Evolutionary conservation across 2,329 filamentous ascomycete species (phyloP).

Genomic region (Fusarium illudens): DNA sequence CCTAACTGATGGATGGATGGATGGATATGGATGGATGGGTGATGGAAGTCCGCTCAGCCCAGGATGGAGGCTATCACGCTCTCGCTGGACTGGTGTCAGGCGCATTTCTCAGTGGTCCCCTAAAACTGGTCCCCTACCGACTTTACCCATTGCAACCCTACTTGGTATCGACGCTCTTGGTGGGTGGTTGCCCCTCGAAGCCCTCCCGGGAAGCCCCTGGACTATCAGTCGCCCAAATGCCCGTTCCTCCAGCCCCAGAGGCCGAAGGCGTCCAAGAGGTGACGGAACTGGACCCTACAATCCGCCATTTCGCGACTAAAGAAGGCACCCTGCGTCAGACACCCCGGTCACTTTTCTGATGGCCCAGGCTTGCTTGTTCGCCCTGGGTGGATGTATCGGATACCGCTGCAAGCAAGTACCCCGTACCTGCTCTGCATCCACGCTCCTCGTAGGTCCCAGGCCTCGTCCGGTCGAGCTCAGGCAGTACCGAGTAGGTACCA

Average conservation of each 20-base stretch:
- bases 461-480: neutral
- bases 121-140: slow-evolving; percentile 26
- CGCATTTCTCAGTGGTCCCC: slow-evolving; percentile 30
- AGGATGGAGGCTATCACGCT: slow-evolving; percentile 7
- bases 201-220: slow-evolving; percentile 32
- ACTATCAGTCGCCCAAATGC: slow-evolving; percentile 17
- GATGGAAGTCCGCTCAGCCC: neutral
- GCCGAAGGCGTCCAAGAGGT: slow-evolving; percentile 18
- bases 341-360: slow-evolving; percentile 17
- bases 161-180: slow-evolving; percentile 6
- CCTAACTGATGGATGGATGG: neutral
- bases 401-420: slow-evolving; percentile 24
- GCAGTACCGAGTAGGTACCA: neutral
- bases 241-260: slow-evolving; percentile 21
- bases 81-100: slow-evolving; percentile 18
- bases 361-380: slow-evolving; percentile 5
- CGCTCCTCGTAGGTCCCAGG: neutral
- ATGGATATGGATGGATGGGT: neutral
- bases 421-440: slow-evolving; percentile 5
- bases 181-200: slow-evolving; percentile 25
- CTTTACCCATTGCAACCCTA: slow-evolving; percentile 24
- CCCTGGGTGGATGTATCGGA: slow-evolving; percentile 15
- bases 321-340: slow-evolving; percentile 12
- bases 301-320: slow-evolving; percentile 21
- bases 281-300: slow-evolving; percentile 29